These are phyloP conservation scores for Mycena sp. DNA, from an alignment of 1,284 basidiomycete genomes.

Conservation along the genomic window DNA sequence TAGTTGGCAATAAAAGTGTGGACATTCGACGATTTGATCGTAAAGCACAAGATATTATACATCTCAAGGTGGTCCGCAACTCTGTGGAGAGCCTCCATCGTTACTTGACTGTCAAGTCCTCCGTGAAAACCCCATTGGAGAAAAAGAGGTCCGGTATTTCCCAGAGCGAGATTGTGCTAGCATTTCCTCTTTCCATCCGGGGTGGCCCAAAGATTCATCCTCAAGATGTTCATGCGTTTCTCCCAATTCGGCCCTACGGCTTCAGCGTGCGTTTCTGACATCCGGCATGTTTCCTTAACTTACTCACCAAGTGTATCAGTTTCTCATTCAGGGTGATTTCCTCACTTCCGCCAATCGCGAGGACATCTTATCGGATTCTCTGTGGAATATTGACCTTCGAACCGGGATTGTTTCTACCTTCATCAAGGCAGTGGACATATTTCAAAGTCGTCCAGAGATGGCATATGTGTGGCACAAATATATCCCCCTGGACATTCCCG, in stretches of 20 bases:
- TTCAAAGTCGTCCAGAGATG: not conserved
- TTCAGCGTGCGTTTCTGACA: not conserved
- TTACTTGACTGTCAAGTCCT: not conserved
- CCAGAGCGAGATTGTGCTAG: constrained; percentile 1
- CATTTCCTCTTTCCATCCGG: not conserved
- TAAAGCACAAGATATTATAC: not conserved
- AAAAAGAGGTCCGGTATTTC: constrained; percentile 1
- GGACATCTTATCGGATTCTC: constrained; percentile 3
- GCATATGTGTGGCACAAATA: constrained; percentile 10
- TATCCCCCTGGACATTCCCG: not conserved
- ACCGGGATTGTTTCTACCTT: not conserved
- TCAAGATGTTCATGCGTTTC: constrained; percentile 8
- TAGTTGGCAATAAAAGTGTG: not conserved
- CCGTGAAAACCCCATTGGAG: not conserved
- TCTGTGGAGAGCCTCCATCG: not conserved
- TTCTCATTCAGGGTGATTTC: constrained; percentile 14
- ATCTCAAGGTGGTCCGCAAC: not conserved
- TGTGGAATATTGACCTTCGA: constrained; percentile 6
- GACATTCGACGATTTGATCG: not conserved
- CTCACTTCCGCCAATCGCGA: constrained; percentile 12
- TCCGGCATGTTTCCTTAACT: not conserved
- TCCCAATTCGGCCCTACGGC: constrained; percentile 10
- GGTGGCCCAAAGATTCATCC: not conserved
- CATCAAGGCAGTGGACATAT: not conserved
- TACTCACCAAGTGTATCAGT: not conserved